Base-by-base conservation (phyloP, 2,329 filamentous ascomycete species). In the Allantophomopsis cytisporea region DNA sequence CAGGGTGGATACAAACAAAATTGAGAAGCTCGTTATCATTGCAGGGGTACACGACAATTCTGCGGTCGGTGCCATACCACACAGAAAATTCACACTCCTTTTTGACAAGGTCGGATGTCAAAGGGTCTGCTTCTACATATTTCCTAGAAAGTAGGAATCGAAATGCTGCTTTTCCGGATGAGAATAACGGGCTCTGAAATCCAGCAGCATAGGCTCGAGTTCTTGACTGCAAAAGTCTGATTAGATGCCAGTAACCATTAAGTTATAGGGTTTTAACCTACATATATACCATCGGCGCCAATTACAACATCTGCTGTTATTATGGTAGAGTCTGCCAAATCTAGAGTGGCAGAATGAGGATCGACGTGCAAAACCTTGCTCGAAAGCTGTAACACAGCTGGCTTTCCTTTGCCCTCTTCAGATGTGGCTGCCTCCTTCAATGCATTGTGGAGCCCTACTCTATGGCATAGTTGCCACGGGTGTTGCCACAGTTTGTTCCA, bases 231-330 rank as follows among this genome's bases (percentile, higher is more conserved):
- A n/a, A n/a, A n/a, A n/a, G n/a, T n/a, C n/a, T n/a, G n/a, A n/a
- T n/a, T n/a, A n/a, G n/a, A n/a, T n/a, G n/a, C n/a, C n/a, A n/a
- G n/a, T n/a, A n/a, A n/a, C n/a, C n/a, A n/a, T n/a, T n/a, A n/a
- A n/a, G n/a, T n/a, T n/a, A n/a, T n/a, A n/a, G n/a, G n/a, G n/a
- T n/a, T n/a, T n/a, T n/a, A n/a, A n/a, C n/a, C n/a, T n/a, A n/a
- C n/a, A n/a, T 32, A 16, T 15, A 73, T 68, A 0, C 72, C 72
- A 43, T 76, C 71, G 1, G 70, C 71, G 2, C 69, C 71, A 3
- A 76, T 45, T 2, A 76, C 46, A 1, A 76, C 42, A 44, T 76
- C 70, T 4, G 63, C 66, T 2, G 58, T 45, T 7, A 68, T 47
- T 2, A 47, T 49, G 0, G 60, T 54, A 0, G 69, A 71, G 34